Conservation (phyloP, 1,139 yeast species). For the Debaryomycetaceae sp. region DNA sequence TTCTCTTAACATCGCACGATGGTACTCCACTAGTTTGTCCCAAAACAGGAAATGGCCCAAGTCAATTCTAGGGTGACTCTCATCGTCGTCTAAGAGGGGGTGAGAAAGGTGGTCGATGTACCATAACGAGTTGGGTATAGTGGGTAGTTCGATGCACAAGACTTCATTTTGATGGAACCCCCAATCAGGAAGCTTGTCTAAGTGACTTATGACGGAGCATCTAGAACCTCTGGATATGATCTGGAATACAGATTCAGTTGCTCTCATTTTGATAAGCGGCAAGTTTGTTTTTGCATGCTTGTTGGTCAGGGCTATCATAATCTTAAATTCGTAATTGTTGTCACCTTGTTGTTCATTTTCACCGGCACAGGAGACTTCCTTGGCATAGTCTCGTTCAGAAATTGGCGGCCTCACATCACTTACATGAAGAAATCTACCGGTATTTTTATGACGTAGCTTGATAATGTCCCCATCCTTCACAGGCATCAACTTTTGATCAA, state of each 20-base stretch:
- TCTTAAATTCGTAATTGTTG: slow-evolving; percentile 50
- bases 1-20: slow-evolving; percentile 30
- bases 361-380: slow-evolving; percentile 68
- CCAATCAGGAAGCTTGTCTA: slow-evolving; percentile 63
- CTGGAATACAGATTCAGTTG: slow-evolving; percentile 56
- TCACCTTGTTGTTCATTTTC: slow-evolving; percentile 47
- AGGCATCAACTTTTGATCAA: slow-evolving; percentile 27
- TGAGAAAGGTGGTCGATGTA: slow-evolving; percentile 60
- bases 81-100: slow-evolving; percentile 35
- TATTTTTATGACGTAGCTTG: slow-evolving; percentile 58
- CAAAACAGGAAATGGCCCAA: slow-evolving; percentile 22
- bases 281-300: slow-evolving; percentile 26
- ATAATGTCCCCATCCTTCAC: slow-evolving; percentile 51
- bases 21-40: slow-evolving; percentile 32
- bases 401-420: slow-evolving; percentile 67
- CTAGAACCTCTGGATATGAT: slow-evolving; percentile 56
- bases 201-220: slow-evolving; percentile 64
- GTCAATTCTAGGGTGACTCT: slow-evolving; percentile 26
- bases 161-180: slow-evolving; percentile 73
- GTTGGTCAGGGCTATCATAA: slow-evolving; percentile 31
- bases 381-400: slow-evolving; percentile 76
- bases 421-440: slow-evolving; percentile 60
- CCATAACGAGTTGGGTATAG: slow-evolving; percentile 58
- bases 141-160: slow-evolving; percentile 66
- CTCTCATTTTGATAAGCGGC: slow-evolving; percentile 42